phyloP scores from a whole-genome alignment of 176 grass and related monocot species.

The Chrysopogon serrulatus region DNA sequence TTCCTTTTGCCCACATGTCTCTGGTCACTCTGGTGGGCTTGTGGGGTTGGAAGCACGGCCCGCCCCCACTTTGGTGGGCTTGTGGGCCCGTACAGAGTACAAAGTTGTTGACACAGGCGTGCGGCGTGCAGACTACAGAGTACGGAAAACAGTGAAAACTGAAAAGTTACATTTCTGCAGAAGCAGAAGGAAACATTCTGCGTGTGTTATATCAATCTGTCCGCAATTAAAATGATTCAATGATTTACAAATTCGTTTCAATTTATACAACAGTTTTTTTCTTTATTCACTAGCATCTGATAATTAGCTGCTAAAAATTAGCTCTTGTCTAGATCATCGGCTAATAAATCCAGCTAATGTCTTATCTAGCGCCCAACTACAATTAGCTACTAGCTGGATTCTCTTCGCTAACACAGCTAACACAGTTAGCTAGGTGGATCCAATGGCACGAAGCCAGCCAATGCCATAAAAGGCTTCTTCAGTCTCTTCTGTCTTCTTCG shows the following conservation, averaged over 20 bases:
- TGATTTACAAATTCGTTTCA: not conserved
- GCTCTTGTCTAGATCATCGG: too few species aligned
- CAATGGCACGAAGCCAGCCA: not conserved
- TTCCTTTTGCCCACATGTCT: too few species aligned
- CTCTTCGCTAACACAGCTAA: too few species aligned
- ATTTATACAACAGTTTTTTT: not conserved
- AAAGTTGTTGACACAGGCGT: not conserved
- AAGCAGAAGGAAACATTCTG: not conserved
- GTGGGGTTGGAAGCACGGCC: too few species aligned
- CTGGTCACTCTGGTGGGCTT: too few species aligned
- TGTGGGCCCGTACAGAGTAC: not conserved
- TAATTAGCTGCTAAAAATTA: too few species aligned
- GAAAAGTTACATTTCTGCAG: not conserved
- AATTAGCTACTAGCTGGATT: too few species aligned
- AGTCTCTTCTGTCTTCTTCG: not conserved
- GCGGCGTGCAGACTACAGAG: not conserved
- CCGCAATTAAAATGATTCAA: not conserved
- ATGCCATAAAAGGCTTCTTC: not conserved
- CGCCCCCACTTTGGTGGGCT: too few species aligned
- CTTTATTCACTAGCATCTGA: not conserved
- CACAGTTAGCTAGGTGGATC: too few species aligned
- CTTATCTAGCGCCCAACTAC: too few species aligned
- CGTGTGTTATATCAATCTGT: not conserved
- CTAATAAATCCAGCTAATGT: too few species aligned
- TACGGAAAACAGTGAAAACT: not conserved